These are phyloP conservation scores for Colletotrichum godetiae DNA, from an alignment of 2,329 filamentous ascomycete species.

Conservation along the genomic window DNA sequence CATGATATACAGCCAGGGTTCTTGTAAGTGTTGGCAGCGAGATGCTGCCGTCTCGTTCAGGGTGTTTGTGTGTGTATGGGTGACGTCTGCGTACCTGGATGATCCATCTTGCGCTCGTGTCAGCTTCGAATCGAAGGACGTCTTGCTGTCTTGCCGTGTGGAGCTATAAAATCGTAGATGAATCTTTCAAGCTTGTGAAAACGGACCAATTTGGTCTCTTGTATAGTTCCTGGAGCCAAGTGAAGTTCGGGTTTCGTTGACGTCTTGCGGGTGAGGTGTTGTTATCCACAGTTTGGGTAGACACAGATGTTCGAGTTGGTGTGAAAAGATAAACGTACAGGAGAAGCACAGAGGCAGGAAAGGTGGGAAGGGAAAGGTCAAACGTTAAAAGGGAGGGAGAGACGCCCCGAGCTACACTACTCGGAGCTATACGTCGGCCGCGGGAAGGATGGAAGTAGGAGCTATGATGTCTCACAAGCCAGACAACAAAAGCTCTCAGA, in stretches of 20 bases:
- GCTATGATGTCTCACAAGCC: conserved; percentile 22
- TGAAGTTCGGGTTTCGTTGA: neutral
- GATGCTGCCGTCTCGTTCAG: neutral
- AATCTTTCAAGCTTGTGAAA: neutral
- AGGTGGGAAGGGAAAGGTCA: conserved; percentile 8
- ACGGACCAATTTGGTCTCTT: neutral
- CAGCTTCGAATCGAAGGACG: neutral
- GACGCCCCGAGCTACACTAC: neutral
- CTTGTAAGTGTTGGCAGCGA: neutral
- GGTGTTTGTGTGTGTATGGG: neutral
- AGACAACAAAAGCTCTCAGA: neutral
- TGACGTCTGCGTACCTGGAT: conserved; percentile 24
- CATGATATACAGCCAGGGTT: conserved; percentile 1
- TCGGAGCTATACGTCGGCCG: neutral
- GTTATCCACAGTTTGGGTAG: neutral
- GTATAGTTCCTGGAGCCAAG: neutral
- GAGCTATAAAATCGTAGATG: neutral
- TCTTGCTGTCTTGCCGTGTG: neutral
- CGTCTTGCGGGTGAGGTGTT: neutral
- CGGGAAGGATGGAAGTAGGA: neutral
- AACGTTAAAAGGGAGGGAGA: conserved; percentile 23
- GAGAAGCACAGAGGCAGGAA: neutral
- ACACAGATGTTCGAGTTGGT: neutral
- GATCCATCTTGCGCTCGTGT: conserved; percentile 22
- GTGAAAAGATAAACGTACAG: neutral